These are phyloP conservation scores for Paratinospora sagittata DNA, from an alignment of 164 flowering plant genomes.

Conservation along the genomic window DNA sequence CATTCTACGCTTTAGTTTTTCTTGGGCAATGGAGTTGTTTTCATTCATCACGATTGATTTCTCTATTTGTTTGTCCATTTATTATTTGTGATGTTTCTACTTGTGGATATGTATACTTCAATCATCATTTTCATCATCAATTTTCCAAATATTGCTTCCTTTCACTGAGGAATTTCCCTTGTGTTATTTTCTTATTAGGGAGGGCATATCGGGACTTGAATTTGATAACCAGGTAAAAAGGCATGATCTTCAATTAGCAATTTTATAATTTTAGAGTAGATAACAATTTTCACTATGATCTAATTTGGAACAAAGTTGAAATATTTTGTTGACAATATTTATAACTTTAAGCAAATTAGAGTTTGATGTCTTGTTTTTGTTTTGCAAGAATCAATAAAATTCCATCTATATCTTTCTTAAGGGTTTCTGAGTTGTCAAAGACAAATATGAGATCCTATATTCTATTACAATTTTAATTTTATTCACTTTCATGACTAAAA, in stretches of 20 bases:
- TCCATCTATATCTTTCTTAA: too few species aligned
- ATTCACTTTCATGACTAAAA: too few species aligned
- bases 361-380: neutral
- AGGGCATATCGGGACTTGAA: conserved; percentile 58
- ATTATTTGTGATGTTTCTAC: neutral
- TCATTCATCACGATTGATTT: neutral
- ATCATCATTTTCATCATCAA: neutral
- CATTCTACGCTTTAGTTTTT: neutral
- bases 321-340: neutral
- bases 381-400: too few species aligned
- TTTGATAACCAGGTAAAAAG: conserved; percentile 73
- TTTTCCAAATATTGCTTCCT: conserved; percentile 1
- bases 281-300: neutral
- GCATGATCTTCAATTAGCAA: neutral
- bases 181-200: conserved; percentile 27
- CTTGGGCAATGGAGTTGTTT: neutral
- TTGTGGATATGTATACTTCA: neutral
- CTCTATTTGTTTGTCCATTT: neutral
- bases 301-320: neutral
- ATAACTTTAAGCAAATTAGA: neutral
- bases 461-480: too few species aligned
- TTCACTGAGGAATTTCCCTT: neutral
- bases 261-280: neutral
- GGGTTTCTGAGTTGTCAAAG: too few species aligned
- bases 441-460: neutral